Evolutionary conservation across 345 rosid species (phyloP).

Genomic region (Leavenworthia alabamica): DNA sequence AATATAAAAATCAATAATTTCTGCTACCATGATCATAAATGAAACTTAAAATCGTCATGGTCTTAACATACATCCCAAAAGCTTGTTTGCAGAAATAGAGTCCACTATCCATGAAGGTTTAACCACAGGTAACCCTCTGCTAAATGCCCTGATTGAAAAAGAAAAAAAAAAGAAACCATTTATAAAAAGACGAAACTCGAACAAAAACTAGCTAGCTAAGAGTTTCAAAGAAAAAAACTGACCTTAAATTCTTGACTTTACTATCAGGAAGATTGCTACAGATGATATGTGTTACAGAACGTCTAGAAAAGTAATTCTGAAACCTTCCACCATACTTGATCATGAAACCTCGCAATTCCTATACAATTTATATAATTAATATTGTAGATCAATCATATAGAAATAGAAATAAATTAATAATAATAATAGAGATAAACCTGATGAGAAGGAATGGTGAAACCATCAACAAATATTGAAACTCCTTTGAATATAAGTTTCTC

Average conservation of each 20-base stretch:
- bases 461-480: slow-evolving; percentile 87
- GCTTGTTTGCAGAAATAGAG: slow-evolving; percentile 63
- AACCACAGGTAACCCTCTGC: slow-evolving; percentile 87
- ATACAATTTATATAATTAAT: no score
- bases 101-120: slow-evolving; percentile 88
- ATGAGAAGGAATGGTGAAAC: slow-evolving; percentile 81
- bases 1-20: background rate
- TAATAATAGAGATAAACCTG: no score
- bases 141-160: slow-evolving; percentile 61
- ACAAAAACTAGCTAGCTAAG: background rate
- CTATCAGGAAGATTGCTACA: slow-evolving; percentile 87
- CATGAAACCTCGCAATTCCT: slow-evolving; percentile 83
- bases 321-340: slow-evolving; percentile 64
- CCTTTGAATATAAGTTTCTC: slow-evolving; percentile 63
- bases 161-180: slow-evolving; percentile 17
- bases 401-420: no score
- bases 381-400: no score
- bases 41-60: background rate
- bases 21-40: background rate
- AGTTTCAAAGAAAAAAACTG: background rate
- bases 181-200: background rate
- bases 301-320: slow-evolving; percentile 85
- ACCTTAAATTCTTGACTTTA: slow-evolving; percentile 88
- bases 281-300: slow-evolving; percentile 71
- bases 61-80: slow-evolving; percentile 67